Base-by-base conservation (phyloP, 129 eudicot genomes). In the Escallonia rubra region DNA sequence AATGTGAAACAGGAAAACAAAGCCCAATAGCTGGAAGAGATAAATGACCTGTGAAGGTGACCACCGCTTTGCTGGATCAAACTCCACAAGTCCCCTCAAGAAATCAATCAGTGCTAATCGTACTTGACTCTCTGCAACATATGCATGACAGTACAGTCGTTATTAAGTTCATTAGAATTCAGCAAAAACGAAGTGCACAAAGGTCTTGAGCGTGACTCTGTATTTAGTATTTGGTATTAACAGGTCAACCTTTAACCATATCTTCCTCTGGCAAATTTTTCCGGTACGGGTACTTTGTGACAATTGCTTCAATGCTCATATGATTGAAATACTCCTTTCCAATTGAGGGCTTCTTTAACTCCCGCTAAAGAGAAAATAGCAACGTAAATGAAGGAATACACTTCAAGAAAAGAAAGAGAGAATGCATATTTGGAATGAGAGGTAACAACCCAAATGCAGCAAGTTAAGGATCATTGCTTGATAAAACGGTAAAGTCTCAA, bases 41-140 rank as follows among this genome's bases (percentile, higher is more conserved):
- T 53, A 38, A 80, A 67, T 58, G 52, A 94, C 99, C 99, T 94
- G 99, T 78, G 79, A 78, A 50, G 99, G 99, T 6, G 99, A 89
- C 99, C 99, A 94, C 70, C 99, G 82, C 68, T 87, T 94, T 54
- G 86, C 90, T 63, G 99, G 99, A 87, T 94, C 97, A 74, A 94
- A 90, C 73, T 90, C 97, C 65, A 94, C 90, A 57, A 94, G 90
- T 57, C 99, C 99, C 82, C 81, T 94, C 81, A 94, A 78, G 77
- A 94, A 94, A 87, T 94, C 99, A 80, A 87, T 77, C 67, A 94
- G 86, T 34, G 97, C 87, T 63, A 90, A 80, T 64, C 99, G 87
- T 70, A 75, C 69, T 75, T 81, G 93, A 79, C 82, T 79, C 69
- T 94, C 99, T 94, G 97, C 54, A 64, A 64, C 42, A 72, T 69